These are phyloP conservation scores for Neurospora sp. DNA, from an alignment of 495 filamentous ascomycete genomes.

Conservation along the genomic window DNA sequence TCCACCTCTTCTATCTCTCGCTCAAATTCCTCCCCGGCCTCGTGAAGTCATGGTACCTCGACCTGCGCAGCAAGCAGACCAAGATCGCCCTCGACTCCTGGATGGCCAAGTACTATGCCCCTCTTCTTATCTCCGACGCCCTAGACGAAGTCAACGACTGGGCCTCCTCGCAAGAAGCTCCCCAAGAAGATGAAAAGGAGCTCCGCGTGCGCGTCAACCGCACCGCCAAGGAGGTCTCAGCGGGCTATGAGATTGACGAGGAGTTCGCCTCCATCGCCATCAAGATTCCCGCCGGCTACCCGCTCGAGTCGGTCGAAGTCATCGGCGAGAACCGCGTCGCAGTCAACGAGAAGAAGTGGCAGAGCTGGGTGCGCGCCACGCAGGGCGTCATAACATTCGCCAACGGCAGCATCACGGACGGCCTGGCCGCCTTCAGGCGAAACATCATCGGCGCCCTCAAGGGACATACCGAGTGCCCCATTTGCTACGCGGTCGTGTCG, in stretches of 20 bases:
- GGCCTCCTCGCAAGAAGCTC: slow-evolving; percentile 43
- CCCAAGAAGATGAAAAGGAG: slow-evolving; percentile 56
- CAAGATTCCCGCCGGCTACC: slow-evolving; percentile 67
- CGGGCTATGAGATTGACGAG: slow-evolving; percentile 80
- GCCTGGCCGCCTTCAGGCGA: slow-evolving; percentile 66
- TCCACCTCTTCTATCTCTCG: slow-evolving; percentile 76
- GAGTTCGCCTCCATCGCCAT: slow-evolving; percentile 69
- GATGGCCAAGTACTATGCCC: slow-evolving; percentile 80
- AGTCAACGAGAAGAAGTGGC: slow-evolving; percentile 83
- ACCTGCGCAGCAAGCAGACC: slow-evolving; percentile 62
- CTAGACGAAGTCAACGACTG: slow-evolving; percentile 64
- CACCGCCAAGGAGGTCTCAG: slow-evolving; percentile 61
- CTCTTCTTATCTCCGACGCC: slow-evolving; percentile 62
- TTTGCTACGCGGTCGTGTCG: slow-evolving; percentile 90
- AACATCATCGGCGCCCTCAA: slow-evolving; percentile 82
- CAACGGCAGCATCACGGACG: slow-evolving; percentile 77
- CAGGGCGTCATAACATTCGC: slow-evolving; percentile 89
- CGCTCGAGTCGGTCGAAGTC: slow-evolving; percentile 68
- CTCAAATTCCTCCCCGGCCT: slow-evolving; percentile 66
- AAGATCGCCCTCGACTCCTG: slow-evolving; percentile 65
- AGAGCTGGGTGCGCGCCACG: slow-evolving; percentile 71
- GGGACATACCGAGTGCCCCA: slow-evolving; percentile 90
- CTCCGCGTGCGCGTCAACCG: slow-evolving; percentile 62
- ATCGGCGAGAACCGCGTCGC: slow-evolving; percentile 70
- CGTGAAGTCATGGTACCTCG: slow-evolving; percentile 80